Base-by-base conservation (phyloP, 1,139 yeast genomes). In the Suhomyces bolitotheri region DNA sequence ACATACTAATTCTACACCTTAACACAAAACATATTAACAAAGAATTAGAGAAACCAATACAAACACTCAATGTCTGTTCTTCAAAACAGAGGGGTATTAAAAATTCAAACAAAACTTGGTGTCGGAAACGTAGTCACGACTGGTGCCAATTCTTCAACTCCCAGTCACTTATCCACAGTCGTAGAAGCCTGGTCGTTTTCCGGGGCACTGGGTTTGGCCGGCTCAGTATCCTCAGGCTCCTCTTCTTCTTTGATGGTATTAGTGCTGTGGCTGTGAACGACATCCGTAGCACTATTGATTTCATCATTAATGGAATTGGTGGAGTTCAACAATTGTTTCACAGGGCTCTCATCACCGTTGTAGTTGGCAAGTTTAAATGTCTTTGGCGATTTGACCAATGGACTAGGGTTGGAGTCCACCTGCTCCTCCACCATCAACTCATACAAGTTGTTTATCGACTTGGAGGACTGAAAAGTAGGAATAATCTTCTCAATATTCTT, bases 301-400 rank as follows among this genome's bases (percentile, higher is more conserved):
- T 36, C 36, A 27, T 44, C 47, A 17, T 33, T 33, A 27, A 24
- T 26, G 6, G 53, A 49, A n/a, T 47, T 47, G 3, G 57, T 36
- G 7, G 62, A 46, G 34, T 59, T 58, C 30, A 66, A 50, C 40
- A 67, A 56, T 44, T 66, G 72, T 34, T 54, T 58, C 16, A 67
- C 56, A 4, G 73, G 73, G 42, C 70, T 64, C 41, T 62, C 71
- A 25, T 52, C 53, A 28, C 64, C 71, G 28, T 64, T 63, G 44
- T 55, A 63, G 41, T 66, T 56, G 5, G 72, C 54, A 38, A 70
- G 56, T 14, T 72, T 59, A 44, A 60, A 69, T 0, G 71, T 67
- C 48, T 70, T 70, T 15, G 76, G 76, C 2, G 72, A 65, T 42
- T 69, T 70, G 3, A 68, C 73, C 36, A 67, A 51, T 4, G 62